Percentiles rank a stretch among this genome's conserved stretches.
Conservation (phyloP, 345 rosid species). For the Linum lewisii region DNA sequence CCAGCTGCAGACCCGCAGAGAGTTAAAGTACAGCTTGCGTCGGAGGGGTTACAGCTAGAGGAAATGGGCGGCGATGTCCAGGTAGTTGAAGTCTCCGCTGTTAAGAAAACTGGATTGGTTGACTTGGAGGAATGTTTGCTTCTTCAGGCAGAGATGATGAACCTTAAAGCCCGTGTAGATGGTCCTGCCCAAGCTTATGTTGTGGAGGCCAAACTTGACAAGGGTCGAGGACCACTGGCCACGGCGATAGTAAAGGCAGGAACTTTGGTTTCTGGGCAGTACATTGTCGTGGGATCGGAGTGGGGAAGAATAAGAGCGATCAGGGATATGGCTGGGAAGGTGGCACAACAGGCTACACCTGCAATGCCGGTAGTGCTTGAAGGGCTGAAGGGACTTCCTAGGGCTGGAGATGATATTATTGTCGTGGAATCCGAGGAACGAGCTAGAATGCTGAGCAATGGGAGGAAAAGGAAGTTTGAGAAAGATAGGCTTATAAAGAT, state of each 20-base stretch:
- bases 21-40: slow-evolving; percentile 76
- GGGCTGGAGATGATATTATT: slow-evolving; percentile 92
- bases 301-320: slow-evolving; percentile 91
- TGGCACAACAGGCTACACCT: slow-evolving; percentile 56
- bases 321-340: slow-evolving; percentile 63
- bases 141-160: slow-evolving; percentile 89
- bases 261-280: slow-evolving; percentile 68
- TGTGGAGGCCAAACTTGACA: slow-evolving; percentile 90
- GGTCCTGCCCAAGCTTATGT: slow-evolving; percentile 97
- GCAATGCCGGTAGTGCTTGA: slow-evolving; percentile 91
- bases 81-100: slow-evolving; percentile 84
- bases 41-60: slow-evolving; percentile 79
- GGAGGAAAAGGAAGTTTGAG: slow-evolving; percentile 66
- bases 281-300: slow-evolving; percentile 70
- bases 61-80: slow-evolving; percentile 91
- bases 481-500: slow-evolving; percentile 61
- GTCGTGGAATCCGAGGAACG: slow-evolving; percentile 86
- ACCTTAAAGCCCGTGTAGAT: slow-evolving; percentile 69
- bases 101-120: slow-evolving; percentile 60
- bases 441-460: slow-evolving; percentile 84
- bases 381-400: slow-evolving; percentile 87
- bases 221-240: slow-evolving; percentile 81
- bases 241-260: slow-evolving; percentile 86
- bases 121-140: slow-evolving; percentile 81
- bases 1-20: slow-evolving; percentile 70